Evolutionary conservation across 441 rosid species (phyloP).

Genomic region (Corymbia calophylla): DNA sequence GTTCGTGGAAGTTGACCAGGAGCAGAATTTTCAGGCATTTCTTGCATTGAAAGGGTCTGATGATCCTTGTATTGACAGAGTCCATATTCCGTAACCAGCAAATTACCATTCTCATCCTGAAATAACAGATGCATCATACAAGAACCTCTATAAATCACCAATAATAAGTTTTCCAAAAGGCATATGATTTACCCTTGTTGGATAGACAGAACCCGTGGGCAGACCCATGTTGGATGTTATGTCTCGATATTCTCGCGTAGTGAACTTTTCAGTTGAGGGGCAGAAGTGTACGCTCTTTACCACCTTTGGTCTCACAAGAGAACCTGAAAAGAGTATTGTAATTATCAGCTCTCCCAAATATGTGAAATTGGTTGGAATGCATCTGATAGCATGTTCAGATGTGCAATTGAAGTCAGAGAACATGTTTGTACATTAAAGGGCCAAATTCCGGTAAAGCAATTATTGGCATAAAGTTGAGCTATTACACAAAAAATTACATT

Average conservation of each 20-base stretch:
- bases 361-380: not conserved
- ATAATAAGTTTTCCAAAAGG: not conserved
- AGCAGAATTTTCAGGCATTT: conserved; percentile 98
- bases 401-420: not conserved
- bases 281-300: conserved; percentile 97
- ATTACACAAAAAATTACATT: not conserved
- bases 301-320: conserved; percentile 98
- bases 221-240: conserved; percentile 82
- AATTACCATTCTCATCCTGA: conserved; percentile 86
- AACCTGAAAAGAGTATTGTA: conserved; percentile 38
- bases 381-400: not conserved
- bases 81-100: conserved; percentile 94
- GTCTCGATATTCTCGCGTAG: conserved; percentile 86
- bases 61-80: conserved; percentile 94
- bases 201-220: conserved; percentile 98
- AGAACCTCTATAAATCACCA: not conserved
- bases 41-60: conserved; percentile 95
- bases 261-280: conserved; percentile 67
- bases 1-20: conserved; percentile 99
- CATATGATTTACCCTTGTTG: conserved; percentile 71
- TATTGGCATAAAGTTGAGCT: not conserved
- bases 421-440: not conserved
- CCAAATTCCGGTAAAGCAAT: not conserved
- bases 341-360: not conserved
- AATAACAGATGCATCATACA: conserved; percentile 8